Percentiles rank a stretch among this genome's conserved stretches.
Conservation (phyloP, 225 moss, liverwort and hornwort genomes). For the Polytrichum commune region DNA sequence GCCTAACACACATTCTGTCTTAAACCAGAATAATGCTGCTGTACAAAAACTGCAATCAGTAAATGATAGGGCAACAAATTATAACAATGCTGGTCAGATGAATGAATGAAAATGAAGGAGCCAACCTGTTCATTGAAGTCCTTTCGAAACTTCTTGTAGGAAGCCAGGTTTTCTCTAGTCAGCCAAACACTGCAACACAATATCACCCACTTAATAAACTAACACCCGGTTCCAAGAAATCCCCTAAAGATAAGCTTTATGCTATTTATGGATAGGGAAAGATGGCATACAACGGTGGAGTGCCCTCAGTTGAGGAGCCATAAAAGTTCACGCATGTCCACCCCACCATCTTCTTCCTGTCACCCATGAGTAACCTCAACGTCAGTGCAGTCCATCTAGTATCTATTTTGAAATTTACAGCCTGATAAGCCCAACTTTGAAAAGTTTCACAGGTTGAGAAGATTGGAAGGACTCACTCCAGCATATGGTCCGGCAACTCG, state of each 20-base stretch:
- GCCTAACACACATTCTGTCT: too few species aligned
- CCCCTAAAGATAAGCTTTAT: background rate
- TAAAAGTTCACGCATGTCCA: constrained; percentile 87
- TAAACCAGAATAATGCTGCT: too few species aligned
- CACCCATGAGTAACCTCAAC: background rate
- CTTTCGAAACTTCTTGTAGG: constrained; percentile 66
- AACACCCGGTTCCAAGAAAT: background rate
- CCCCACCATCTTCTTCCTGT: constrained; percentile 80
- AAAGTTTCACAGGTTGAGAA: background rate
- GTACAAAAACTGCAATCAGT: background rate
- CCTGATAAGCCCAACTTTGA: background rate
- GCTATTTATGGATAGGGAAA: background rate
- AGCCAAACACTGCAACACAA: constrained; percentile 75
- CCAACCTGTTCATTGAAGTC: constrained; percentile 83
- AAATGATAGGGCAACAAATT: background rate
- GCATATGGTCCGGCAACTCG: constrained; percentile 69
- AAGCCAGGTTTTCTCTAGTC: constrained; percentile 68
- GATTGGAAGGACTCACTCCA: constrained; percentile 56
- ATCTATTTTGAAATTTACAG: background rate
- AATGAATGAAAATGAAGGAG: background rate
- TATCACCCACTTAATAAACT: background rate
- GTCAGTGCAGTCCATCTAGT: background rate
- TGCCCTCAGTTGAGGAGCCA: constrained; percentile 42
- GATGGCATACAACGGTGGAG: constrained; percentile 55
- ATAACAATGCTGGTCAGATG: background rate